These are phyloP conservation scores for Cyanidium caldarium DNA, from an alignment of 23 red algal genomes.

Conservation along the genomic window DNA sequence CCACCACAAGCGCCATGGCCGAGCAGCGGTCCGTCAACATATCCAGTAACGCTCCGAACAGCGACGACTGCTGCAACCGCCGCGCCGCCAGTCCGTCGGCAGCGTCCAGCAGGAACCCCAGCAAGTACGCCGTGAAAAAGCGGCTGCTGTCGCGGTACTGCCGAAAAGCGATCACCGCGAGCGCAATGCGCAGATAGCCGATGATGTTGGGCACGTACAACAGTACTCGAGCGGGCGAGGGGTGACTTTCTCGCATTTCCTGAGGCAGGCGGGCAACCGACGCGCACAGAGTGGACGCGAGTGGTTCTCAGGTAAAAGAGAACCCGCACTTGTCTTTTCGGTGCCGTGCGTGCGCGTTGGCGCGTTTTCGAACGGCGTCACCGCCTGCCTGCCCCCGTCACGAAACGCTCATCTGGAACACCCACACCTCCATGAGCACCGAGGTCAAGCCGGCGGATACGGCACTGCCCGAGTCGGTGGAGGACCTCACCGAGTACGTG, in stretches of 20 bases:
- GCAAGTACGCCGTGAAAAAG: constrained; percentile 43
- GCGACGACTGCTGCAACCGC: constrained; percentile 34
- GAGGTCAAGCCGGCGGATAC: background rate
- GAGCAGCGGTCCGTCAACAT: constrained; percentile 80
- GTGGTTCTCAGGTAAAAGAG: background rate
- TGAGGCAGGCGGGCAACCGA: background rate
- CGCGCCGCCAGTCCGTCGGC: constrained; percentile 82
- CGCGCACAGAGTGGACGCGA: background rate
- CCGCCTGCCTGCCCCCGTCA: too few species aligned
- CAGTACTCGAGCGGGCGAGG: too few species aligned
- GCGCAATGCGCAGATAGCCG: constrained; percentile 56
- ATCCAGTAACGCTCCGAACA: constrained; percentile 58
- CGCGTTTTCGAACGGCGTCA: background rate
- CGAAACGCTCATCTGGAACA: too few species aligned
- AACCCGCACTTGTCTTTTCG: background rate
- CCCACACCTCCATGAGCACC: background rate
- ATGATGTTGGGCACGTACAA: constrained; percentile 73
- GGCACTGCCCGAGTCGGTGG: background rate
- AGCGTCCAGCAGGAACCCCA: constrained; percentile 62
- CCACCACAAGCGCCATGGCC: constrained; percentile 34
- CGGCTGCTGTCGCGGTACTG: constrained; percentile 9
- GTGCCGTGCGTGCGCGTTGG: background rate
- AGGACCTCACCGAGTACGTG: background rate
- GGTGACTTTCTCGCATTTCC: too few species aligned
- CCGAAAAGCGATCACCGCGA: constrained; percentile 47